Conservation (phyloP, 257 asterid species). For the Oldenlandia corymbosa region DNA sequence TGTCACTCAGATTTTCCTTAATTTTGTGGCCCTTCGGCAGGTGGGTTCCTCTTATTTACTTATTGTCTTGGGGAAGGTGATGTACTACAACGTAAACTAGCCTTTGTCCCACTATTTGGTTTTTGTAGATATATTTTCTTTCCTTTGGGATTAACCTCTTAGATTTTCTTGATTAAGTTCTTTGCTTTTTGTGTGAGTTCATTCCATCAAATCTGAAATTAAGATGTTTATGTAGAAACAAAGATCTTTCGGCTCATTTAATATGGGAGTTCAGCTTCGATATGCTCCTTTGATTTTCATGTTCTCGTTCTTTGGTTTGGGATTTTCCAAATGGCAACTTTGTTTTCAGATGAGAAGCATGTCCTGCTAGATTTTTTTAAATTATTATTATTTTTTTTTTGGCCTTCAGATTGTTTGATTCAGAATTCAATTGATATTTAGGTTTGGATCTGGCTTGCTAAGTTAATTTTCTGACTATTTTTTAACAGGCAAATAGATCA, state of each 20-base stretch:
- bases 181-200: not conserved
- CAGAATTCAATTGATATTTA: not conserved
- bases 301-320: not conserved
- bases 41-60: slow-evolving; percentile 32
- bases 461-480: not conserved
- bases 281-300: not conserved
- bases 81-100: too few relatives aligned
- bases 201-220: not conserved
- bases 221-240: not conserved
- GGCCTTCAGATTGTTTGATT: not conserved
- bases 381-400: too few relatives aligned
- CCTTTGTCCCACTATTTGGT: too few relatives aligned
- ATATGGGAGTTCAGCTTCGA: not conserved
- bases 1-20: slow-evolving; percentile 72
- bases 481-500: slow-evolving; percentile 81
- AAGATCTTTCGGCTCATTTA: not conserved
- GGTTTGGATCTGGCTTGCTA: not conserved
- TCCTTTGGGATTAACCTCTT: not conserved
- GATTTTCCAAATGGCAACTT: not conserved
- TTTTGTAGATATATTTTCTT: not conserved
- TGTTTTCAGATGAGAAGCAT: not conserved
- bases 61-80: too few relatives aligned
- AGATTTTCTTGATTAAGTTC: not conserved
- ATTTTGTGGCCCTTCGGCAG: slow-evolving; percentile 88
- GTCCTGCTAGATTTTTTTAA: not conserved